Evolutionary conservation across 2,329 filamentous ascomycete species (phyloP), one percentile per base, ranked within the genome.

Genomic region (Clathrospora elynae): DNA sequence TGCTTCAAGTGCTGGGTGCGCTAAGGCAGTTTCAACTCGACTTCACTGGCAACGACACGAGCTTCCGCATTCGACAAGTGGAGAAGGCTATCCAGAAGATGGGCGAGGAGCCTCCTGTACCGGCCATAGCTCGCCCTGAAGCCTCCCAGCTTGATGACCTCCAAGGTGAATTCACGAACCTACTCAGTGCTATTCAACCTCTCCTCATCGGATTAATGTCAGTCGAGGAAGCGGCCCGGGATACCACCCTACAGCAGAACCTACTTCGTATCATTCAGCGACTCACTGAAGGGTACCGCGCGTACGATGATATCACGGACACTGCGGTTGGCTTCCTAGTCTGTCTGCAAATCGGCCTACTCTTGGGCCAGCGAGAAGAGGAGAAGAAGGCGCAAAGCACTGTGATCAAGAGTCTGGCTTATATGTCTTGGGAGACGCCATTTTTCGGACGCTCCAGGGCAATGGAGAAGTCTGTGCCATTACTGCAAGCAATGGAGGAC

Each of bases 281-380:
- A 30, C 78, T 99, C 6, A 79, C 78, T 2, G 76, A 81, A 19
- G 78, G 83, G 23, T 95, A 90, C 62, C 80, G 84, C 25, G 83
- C 84, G 10, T 97, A 96, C 60, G 88, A 90, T 48, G 93, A 99
- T 62, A 82, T 97, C 56, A 88, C 87, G 0, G 77, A 81, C 30
- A 91, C 90, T 3, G 79, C 90, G 8, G 78, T 90, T 30, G 88
- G 87, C 37, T 87, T 96, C 51, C 75, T 97, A 29, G 83, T 87
- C 44, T 88, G 88, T 55, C 74, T 97, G 7, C 82, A 86, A 53
- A 75, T 95, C 46, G 91, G 90, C 2, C 71, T 95, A 20, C 85
- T 82, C 1, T 71, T 95, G 3, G 59, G 56, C 3, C 53, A 55
- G 11, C 59, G 54, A 36, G 56, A 58, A 14, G 40, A 50, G 20